Evolutionary conservation across 2,329 filamentous ascomycete species (phyloP).

Genomic region (Aspergillus candidus): DNA sequence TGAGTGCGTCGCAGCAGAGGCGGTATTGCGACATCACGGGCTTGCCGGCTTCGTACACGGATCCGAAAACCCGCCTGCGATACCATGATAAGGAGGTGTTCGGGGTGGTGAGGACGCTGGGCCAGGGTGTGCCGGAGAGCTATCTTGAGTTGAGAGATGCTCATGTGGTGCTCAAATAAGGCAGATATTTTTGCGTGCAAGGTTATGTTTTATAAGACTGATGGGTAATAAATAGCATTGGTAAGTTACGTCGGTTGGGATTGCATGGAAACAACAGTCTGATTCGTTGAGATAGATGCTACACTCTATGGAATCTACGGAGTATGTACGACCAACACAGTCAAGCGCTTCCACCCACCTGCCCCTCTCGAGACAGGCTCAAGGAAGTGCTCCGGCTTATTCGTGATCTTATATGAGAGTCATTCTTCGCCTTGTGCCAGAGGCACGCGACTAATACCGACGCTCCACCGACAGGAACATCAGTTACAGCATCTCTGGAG

Average conservation of each 20-base stretch:
- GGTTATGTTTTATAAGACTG: not conserved
- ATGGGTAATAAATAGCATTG: no score
- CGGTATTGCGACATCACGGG: constrained; percentile 97
- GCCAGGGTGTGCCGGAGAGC: constrained; percentile 76
- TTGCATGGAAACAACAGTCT: not conserved
- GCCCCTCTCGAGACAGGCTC: constrained; percentile 71
- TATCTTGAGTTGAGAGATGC: constrained; percentile 87
- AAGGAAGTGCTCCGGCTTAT: constrained; percentile 99
- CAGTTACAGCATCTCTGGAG: constrained; percentile 51
- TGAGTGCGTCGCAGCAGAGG: constrained; percentile 69
- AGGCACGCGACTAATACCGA: constrained; percentile 67
- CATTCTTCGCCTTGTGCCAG: constrained; percentile 68
- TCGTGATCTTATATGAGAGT: constrained; percentile 62
- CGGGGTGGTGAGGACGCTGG: constrained; percentile 69
- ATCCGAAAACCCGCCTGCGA: constrained; percentile 87
- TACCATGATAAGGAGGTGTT: constrained; percentile 95
- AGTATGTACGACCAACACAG: constrained; percentile 80
- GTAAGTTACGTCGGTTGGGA: no score
- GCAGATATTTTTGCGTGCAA: not conserved
- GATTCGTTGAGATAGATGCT: constrained; percentile 7
- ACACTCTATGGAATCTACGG: constrained; percentile 4
- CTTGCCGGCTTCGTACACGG: constrained; percentile 80
- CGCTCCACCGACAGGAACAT: constrained; percentile 57
- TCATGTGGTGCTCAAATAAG: constrained; percentile 81
- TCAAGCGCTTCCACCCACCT: constrained; percentile 91